These are phyloP conservation scores for Lyophyllum shimeji DNA, from an alignment of 768 basidiomycete genomes.

Conservation along the genomic window DNA sequence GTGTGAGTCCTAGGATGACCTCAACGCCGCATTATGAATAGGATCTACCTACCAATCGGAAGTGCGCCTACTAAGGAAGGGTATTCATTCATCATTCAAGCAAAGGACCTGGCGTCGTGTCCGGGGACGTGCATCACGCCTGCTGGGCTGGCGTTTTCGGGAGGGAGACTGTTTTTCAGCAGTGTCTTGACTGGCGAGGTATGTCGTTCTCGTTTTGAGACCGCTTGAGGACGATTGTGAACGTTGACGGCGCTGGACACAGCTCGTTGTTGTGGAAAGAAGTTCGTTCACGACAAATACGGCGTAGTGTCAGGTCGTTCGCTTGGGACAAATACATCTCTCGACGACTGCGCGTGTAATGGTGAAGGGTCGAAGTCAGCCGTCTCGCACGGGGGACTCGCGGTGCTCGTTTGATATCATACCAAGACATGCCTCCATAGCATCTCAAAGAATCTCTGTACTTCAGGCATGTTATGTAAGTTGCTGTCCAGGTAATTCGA, in stretches of 20 bases:
- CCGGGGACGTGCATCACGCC: conserved; percentile 40
- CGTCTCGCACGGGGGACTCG: no score
- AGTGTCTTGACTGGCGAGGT: conserved; percentile 44
- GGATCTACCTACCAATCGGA: conserved; percentile 23
- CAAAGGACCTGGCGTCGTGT: conserved; percentile 33
- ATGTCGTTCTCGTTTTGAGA: neutral
- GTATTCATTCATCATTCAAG: conserved; percentile 37
- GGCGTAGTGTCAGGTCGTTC: neutral
- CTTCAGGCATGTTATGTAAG: no score
- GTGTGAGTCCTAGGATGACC: neutral
- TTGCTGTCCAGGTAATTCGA: no score
- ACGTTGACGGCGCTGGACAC: no score
- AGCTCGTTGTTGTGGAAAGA: conserved; percentile 3
- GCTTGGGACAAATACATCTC: no score
- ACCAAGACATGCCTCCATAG: no score
- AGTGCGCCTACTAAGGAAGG: conserved; percentile 10
- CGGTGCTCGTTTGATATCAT: no score
- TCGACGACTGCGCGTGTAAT: no score
- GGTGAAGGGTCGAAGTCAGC: no score
- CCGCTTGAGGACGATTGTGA: neutral
- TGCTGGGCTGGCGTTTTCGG: conserved; percentile 39
- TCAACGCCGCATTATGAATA: neutral
- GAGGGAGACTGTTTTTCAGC: conserved; percentile 37
- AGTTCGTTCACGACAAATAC: neutral
- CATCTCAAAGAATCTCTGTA: no score